Conservation (phyloP, 805 yeast genomes). For the Starmerella scarabaei region DNA sequence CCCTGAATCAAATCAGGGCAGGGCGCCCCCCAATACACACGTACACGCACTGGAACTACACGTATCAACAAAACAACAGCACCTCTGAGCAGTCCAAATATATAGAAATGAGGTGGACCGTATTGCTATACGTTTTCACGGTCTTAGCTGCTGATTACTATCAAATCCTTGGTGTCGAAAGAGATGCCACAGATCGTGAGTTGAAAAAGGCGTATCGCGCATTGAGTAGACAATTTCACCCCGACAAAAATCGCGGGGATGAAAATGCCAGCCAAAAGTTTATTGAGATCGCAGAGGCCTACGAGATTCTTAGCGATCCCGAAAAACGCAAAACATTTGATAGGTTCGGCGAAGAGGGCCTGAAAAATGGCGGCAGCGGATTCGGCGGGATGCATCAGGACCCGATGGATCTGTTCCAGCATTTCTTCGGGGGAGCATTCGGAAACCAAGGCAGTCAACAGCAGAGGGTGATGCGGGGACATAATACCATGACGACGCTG, state of each 20-base stretch:
- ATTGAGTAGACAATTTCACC: conserved; percentile 76
- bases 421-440: conserved; percentile 39
- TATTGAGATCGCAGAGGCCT: conserved; percentile 86
- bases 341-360: conserved; percentile 61
- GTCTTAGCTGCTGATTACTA: conserved; percentile 34
- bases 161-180: conserved; percentile 53
- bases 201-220: conserved; percentile 76
- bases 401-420: conserved; percentile 53
- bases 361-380: conserved; percentile 30
- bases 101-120: neutral
- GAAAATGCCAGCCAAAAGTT: conserved; percentile 66
- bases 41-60: too few relatives aligned
- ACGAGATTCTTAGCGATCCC: conserved; percentile 64
- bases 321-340: conserved; percentile 62
- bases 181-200: conserved; percentile 61
- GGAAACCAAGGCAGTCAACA: conserved; percentile 1
- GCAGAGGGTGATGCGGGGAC: conserved; percentile 37
- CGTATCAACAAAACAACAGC: too few relatives aligned
- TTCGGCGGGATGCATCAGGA: conserved; percentile 27
- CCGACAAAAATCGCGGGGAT: conserved; percentile 73
- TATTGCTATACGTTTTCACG: conserved; percentile 5
- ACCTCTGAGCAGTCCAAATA: too few relatives aligned
- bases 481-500: conserved; percentile 44
- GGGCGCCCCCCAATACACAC: too few relatives aligned
- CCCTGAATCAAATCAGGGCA: too few relatives aligned